Evolutionary conservation across 805 yeast genomes (phyloP).

Genomic region (Saccharomycopsis fermentans): DNA sequence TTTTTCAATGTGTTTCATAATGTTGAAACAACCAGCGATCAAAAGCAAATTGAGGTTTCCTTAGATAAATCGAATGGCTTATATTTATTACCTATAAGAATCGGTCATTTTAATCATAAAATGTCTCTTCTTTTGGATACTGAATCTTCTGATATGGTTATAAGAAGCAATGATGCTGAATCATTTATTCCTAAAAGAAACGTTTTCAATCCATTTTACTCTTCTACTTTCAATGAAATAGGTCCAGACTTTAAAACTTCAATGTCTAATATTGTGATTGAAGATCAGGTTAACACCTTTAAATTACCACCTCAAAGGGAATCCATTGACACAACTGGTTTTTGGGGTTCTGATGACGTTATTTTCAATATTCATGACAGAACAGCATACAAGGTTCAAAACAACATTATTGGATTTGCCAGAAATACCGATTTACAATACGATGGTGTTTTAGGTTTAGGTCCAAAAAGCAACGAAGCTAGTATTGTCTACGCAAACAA

Average conservation of each 20-base stretch:
- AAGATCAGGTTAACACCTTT: neutral
- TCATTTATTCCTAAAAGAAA: neutral
- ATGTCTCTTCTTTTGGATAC: neutral
- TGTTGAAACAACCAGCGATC: neutral
- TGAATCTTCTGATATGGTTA: neutral
- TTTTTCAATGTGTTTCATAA: neutral
- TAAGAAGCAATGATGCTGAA: neutral
- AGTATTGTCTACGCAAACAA: neutral
- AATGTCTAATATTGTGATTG: neutral
- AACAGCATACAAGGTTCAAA: neutral
- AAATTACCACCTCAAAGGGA: neutral
- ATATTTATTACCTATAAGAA: neutral
- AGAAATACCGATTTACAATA: neutral
- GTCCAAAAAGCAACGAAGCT: neutral
- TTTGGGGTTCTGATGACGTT: neutral
- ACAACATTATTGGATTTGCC: neutral
- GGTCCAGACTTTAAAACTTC: neutral
- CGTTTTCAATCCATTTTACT: neutral
- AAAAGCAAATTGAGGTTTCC: neutral
- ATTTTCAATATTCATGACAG: neutral
- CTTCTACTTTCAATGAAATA: neutral
- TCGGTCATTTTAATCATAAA: neutral
- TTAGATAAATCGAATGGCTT: neutral
- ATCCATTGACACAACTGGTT: neutral
- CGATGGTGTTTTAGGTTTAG: neutral